phyloP scores from a whole-genome alignment of 106 monocot genomes.

The Acanthochlamys bracteata region DNA sequence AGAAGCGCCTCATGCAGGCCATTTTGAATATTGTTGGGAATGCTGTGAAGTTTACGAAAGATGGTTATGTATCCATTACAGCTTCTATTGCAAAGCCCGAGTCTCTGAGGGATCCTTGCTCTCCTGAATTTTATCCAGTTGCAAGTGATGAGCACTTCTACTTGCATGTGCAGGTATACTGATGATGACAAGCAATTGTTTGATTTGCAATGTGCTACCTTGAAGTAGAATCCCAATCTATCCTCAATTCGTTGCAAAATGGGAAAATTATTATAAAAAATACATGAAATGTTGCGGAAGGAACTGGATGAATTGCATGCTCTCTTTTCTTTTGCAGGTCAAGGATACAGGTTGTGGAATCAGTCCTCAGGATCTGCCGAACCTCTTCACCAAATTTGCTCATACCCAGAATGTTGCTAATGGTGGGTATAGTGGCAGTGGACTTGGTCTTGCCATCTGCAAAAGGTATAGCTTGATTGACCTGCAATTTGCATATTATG shows the following conservation, averaged over 20 bases:
- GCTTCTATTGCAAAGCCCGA: conserved; percentile 55
- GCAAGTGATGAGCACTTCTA: conserved; percentile 55
- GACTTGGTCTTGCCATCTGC: conserved; percentile 89
- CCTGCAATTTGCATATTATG: background rate
- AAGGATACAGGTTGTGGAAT: conserved; percentile 91
- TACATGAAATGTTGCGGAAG: no score
- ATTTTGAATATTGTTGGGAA: conserved; percentile 77
- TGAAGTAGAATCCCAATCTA: no score
- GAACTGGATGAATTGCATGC: background rate
- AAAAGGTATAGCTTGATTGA: conserved; percentile 51
- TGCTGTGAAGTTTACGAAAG: conserved; percentile 89
- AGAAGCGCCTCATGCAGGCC: conserved; percentile 68
- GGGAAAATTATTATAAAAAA: no score
- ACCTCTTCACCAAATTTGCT: conserved; percentile 74
- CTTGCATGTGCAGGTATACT: conserved; percentile 70
- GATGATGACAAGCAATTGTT: background rate
- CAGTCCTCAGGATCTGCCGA: conserved; percentile 64
- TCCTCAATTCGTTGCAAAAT: no score
- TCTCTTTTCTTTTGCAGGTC: conserved; percentile 37
- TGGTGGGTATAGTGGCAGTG: conserved; percentile 45
- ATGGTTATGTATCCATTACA: conserved; percentile 59
- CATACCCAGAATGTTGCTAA: conserved; percentile 38
- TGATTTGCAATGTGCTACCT: background rate
- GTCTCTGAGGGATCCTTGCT: conserved; percentile 43
- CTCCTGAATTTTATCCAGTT: conserved; percentile 48